A percentile compares a stretch with the other conserved stretches of the same genome.
Evolutionary conservation across 768 basidiomycete species (phyloP).

Genomic region (Trametes meyenii): DNA sequence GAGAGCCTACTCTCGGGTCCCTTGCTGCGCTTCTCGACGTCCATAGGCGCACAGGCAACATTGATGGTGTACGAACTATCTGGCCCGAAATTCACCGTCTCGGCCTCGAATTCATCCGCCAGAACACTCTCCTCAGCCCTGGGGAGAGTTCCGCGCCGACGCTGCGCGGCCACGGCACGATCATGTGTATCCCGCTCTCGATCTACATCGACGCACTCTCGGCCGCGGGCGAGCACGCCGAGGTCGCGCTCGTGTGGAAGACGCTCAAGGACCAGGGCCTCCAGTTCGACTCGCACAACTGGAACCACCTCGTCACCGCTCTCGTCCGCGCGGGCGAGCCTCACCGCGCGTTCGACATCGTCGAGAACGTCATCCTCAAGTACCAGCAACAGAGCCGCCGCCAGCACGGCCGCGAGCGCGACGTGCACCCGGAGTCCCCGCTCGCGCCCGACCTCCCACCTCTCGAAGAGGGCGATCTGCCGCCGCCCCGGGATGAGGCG

Average conservation of each 20-base stretch:
- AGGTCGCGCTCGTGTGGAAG: constrained; percentile 71
- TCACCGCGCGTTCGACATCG: constrained; percentile 81
- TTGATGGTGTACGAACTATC: constrained; percentile 55
- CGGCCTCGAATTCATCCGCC: constrained; percentile 47
- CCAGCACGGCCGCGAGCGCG: constrained; percentile 17
- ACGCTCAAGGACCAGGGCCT: constrained; percentile 63
- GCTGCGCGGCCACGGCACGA: constrained; percentile 45
- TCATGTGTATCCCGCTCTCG: constrained; percentile 79
- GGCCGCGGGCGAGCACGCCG: constrained; percentile 56
- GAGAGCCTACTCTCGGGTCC: constrained; percentile 57
- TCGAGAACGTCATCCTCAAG: constrained; percentile 77
- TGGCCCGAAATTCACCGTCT: constrained; percentile 72
- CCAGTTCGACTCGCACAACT: constrained; percentile 85
- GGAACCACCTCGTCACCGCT: constrained; percentile 81
- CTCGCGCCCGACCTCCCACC: constrained; percentile 29
- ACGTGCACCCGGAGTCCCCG: constrained; percentile 29
- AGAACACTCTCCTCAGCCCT: constrained; percentile 37
- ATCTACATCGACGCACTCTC: constrained; percentile 81
- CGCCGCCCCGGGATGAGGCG: constrained; percentile 14
- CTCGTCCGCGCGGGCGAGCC: constrained; percentile 79
- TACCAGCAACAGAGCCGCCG: constrained; percentile 41
- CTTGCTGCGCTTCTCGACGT: constrained; percentile 71
- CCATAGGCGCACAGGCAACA: constrained; percentile 62
- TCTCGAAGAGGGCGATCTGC: constrained; percentile 23
- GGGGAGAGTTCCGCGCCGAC: constrained; percentile 9